A percentile compares a stretch with the other conserved stretches of the same genome.
Conservation (phyloP, 1,284 basidiomycete species). For the Ceratobasidium sp. region DNA sequence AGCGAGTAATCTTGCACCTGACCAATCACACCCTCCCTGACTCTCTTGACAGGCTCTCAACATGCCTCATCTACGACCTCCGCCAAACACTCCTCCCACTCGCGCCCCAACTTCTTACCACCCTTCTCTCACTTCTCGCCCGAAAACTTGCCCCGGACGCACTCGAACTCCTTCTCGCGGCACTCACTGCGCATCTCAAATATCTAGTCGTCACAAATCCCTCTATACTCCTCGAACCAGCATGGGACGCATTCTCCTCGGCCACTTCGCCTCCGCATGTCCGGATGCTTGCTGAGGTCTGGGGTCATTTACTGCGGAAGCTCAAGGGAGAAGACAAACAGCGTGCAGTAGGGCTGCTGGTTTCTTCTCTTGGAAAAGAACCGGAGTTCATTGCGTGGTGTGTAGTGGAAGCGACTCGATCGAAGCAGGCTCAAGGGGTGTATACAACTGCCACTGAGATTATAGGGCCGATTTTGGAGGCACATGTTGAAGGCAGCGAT, state of each 20-base stretch:
- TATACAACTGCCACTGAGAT: conserved; percentile 31
- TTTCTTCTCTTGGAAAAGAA: conserved; percentile 53
- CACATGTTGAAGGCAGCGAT: conserved; percentile 64
- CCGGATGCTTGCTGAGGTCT: conserved; percentile 79
- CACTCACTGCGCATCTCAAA: conserved; percentile 75
- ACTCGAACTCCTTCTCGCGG: conserved; percentile 73
- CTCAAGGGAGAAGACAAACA: conserved; percentile 69
- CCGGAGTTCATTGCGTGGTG: conserved; percentile 72
- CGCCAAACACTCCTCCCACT: conserved; percentile 74
- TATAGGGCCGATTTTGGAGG: conserved; percentile 64
- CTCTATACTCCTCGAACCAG: conserved; percentile 65
- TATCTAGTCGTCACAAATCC: conserved; percentile 73
- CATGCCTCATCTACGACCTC: conserved; percentile 80
- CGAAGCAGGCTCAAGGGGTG: conserved; percentile 69
- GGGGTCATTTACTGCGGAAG: conserved; percentile 76
- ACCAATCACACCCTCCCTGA: conserved; percentile 48
- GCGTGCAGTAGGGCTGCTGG: conserved; percentile 66
- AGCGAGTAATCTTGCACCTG: conserved; percentile 65
- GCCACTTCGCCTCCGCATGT: conserved; percentile 72
- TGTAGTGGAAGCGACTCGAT: conserved; percentile 66
- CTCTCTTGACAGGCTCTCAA: conserved; percentile 68
- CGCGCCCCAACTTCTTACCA: conserved; percentile 68
- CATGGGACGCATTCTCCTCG: conserved; percentile 68
- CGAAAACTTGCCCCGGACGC: conserved; percentile 62
- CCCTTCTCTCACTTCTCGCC: conserved; percentile 70